Evolutionary conservation across 495 filamentous ascomycete species (phyloP).

Genomic region (Cudoniella acicularis): DNA sequence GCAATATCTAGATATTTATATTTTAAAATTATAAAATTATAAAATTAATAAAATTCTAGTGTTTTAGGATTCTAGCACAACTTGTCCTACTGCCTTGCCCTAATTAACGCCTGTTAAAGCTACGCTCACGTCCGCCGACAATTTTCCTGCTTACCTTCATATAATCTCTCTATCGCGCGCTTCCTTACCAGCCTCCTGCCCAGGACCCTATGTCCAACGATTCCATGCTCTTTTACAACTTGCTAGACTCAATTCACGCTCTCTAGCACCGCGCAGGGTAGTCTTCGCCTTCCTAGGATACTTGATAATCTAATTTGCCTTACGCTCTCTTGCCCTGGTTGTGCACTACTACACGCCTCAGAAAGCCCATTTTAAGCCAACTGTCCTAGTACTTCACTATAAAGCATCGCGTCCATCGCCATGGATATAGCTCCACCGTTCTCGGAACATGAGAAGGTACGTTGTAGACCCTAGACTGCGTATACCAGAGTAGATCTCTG

Average conservation of each 20-base stretch:
- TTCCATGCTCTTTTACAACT: slow-evolving; percentile 7
- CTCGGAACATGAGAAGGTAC: slow-evolving; percentile 23
- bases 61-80: too few relatives aligned
- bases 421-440: slow-evolving; percentile 16
- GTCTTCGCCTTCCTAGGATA: slow-evolving; percentile 13
- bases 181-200: slow-evolving; percentile 9
- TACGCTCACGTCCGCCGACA: too few relatives aligned
- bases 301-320: slow-evolving; percentile 27
- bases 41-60: too few relatives aligned
- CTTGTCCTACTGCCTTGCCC: too few relatives aligned
- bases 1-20: too few relatives aligned
- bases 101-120: too few relatives aligned
- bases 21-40: too few relatives aligned
- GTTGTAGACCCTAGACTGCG: slow-evolving; percentile 1
- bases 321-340: slow-evolving; percentile 2
- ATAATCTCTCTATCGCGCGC: slow-evolving; percentile 4
- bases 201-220: slow-evolving; percentile 11
- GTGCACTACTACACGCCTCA: slow-evolving; percentile 7
- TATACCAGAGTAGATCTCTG: background rate
- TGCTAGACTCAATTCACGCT: slow-evolving; percentile 6
- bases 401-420: background rate
- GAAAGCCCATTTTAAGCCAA: slow-evolving; percentile 11
- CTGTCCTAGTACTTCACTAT: background rate
- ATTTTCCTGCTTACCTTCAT: too few relatives aligned
- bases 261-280: slow-evolving; percentile 12